Evolutionary conservation across 495 filamentous ascomycete genomes (phyloP).

Genomic region (Tuber melanosporum): DNA sequence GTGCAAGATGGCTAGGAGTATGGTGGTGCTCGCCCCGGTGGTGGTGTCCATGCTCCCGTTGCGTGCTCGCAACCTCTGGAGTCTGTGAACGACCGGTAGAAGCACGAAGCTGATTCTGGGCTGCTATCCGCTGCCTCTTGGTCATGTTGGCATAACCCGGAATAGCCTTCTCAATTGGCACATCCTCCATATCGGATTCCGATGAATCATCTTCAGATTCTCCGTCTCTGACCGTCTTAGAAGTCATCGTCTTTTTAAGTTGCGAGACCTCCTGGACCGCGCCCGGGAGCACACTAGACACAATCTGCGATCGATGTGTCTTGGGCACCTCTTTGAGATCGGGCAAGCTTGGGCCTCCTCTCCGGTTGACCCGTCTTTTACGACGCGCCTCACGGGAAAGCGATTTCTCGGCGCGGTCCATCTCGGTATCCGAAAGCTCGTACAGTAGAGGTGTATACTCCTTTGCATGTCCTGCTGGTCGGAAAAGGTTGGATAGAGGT

Average conservation of each 20-base stretch:
- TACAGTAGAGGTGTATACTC: slow-evolving; percentile 90
- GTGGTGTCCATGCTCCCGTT: slow-evolving; percentile 42
- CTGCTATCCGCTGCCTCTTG: slow-evolving; percentile 67
- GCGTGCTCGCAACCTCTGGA: slow-evolving; percentile 61
- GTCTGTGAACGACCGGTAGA: slow-evolving; percentile 70
- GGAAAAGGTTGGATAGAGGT: slow-evolving; percentile 72
- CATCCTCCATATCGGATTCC: slow-evolving; percentile 81
- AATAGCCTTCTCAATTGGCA: slow-evolving; percentile 77
- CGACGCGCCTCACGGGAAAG: slow-evolving; percentile 86
- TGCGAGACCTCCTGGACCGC: slow-evolving; percentile 55
- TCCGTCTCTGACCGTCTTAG: slow-evolving; percentile 59
- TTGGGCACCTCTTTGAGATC: slow-evolving; percentile 92
- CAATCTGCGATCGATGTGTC: slow-evolving; percentile 81
- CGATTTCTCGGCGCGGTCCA: slow-evolving; percentile 85
- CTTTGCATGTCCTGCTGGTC: slow-evolving; percentile 82
- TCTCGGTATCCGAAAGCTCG: slow-evolving; percentile 81
- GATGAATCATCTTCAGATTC: slow-evolving; percentile 70
- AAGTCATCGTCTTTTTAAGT: slow-evolving; percentile 78
- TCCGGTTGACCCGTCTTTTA: slow-evolving; percentile 87
- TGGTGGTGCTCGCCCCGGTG: slow-evolving; percentile 59
- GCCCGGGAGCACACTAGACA: slow-evolving; percentile 84
- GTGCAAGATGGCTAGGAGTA: slow-evolving; percentile 15
- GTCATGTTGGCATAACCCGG: slow-evolving; percentile 71
- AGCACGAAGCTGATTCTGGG: slow-evolving; percentile 46
- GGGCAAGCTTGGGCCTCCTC: slow-evolving; percentile 87